Evolutionary conservation across 2,329 filamentous ascomycete species (phyloP).

Genomic region (Claviceps pusilla): DNA sequence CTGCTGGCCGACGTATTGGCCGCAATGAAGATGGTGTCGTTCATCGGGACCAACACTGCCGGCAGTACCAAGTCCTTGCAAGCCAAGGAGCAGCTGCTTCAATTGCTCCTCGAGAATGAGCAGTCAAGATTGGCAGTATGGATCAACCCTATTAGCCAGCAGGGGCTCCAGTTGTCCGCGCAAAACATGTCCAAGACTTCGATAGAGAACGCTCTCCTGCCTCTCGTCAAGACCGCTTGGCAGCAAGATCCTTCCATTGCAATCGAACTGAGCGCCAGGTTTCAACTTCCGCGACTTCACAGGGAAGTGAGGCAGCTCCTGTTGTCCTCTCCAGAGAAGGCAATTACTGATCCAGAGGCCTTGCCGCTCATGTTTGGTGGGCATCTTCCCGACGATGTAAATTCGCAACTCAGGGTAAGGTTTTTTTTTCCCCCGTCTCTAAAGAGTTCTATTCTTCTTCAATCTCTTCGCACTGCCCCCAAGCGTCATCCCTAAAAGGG

Average conservation of each 20-base stretch:
- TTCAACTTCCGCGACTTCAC: constrained; percentile 57
- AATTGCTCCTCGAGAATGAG: constrained; percentile 70
- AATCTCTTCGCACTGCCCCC: too few relatives aligned
- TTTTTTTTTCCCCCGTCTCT: background rate
- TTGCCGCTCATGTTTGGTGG: constrained; percentile 68
- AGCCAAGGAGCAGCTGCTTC: constrained; percentile 69
- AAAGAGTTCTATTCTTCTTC: too few relatives aligned
- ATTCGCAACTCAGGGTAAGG: constrained; percentile 60
- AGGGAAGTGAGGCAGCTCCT: constrained; percentile 67
- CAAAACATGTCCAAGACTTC: constrained; percentile 25
- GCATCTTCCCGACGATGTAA: constrained; percentile 62
- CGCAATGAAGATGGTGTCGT: constrained; percentile 48
- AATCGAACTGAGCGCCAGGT: constrained; percentile 69
- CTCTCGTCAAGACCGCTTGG: constrained; percentile 73
- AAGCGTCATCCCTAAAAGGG: too few relatives aligned
- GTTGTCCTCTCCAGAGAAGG: constrained; percentile 70
- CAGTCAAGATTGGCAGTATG: constrained; percentile 73
- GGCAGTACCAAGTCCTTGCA: constrained; percentile 52
- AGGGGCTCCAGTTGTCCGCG: constrained; percentile 21
- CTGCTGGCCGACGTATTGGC: constrained; percentile 60
- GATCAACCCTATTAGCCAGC: constrained; percentile 64
- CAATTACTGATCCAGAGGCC: constrained; percentile 65
- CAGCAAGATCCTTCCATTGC: constrained; percentile 69
- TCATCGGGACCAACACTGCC: constrained; percentile 37
- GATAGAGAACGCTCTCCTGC: constrained; percentile 34